Percentiles rank a stretch among this genome's conserved stretches.
Conservation (phyloP, 2,329 filamentous ascomycete species). For the Plectosphaerella cucumerina region DNA sequence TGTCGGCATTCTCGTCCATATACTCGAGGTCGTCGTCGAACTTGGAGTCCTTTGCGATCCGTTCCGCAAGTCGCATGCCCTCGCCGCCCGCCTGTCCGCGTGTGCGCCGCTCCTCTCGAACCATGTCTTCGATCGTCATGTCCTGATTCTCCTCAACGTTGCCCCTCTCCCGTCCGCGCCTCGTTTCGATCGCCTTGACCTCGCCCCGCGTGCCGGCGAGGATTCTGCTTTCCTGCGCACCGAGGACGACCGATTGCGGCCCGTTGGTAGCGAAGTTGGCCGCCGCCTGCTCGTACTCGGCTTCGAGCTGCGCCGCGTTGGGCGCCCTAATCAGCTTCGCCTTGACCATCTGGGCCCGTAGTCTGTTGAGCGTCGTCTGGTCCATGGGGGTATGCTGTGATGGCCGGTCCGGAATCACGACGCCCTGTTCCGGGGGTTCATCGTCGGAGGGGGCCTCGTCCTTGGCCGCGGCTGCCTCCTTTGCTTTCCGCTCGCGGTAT, state of each 20-base stretch:
- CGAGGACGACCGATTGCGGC: conserved; percentile 71
- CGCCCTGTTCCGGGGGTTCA: conserved; percentile 44
- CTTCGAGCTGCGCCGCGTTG: conserved; percentile 72
- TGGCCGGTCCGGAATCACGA: conserved; percentile 51
- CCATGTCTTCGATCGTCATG: conserved; percentile 96
- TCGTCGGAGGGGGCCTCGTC: conserved; percentile 11
- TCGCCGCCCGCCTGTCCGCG: conserved; percentile 75
- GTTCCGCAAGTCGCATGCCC: conserved; percentile 77
- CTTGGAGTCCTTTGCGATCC: conserved; percentile 88
- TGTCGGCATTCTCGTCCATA: conserved; percentile 92
- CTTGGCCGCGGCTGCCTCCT: conserved; percentile 26
- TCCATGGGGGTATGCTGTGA: conserved; percentile 57
- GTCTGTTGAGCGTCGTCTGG: conserved; percentile 76
- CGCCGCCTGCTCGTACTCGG: conserved; percentile 75
- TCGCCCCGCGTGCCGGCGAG: conserved; percentile 71
- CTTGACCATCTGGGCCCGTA: conserved; percentile 94
- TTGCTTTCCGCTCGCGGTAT: conserved; percentile 69
- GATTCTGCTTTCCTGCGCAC: conserved; percentile 85
- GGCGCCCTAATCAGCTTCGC: conserved; percentile 79
- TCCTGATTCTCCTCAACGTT: conserved; percentile 87
- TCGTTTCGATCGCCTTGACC: conserved; percentile 73
- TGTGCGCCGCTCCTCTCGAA: conserved; percentile 86
- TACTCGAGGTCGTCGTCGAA: conserved; percentile 94
- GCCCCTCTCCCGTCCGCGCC: conserved; percentile 78
- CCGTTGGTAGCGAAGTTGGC: conserved; percentile 54